A percentile compares a stretch with the other conserved stretches of the same genome.
Conservation (phyloP, 768 basidiomycete genomes). For the Hypsizygus marmoreus region DNA sequence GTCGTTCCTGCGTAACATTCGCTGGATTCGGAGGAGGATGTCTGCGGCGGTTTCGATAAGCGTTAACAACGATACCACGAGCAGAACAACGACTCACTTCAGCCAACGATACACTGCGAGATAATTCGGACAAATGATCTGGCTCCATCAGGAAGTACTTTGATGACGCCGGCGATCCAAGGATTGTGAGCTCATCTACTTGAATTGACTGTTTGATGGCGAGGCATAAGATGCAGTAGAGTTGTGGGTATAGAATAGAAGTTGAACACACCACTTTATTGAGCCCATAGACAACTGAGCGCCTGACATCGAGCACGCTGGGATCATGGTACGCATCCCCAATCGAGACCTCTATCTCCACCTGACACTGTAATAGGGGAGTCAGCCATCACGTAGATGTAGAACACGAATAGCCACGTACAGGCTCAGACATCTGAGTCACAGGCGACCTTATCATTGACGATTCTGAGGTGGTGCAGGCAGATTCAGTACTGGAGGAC, state of each 20-base stretch:
- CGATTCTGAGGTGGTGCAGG: background rate
- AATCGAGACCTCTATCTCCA: background rate
- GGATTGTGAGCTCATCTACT: slow-evolving; percentile 1
- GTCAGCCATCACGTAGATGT: background rate
- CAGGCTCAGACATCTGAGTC: too few species aligned
- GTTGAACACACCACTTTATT: slow-evolving; percentile 4
- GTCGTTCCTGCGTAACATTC: too few species aligned
- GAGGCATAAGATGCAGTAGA: background rate
- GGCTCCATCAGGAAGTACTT: background rate
- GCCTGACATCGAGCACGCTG: slow-evolving; percentile 9
- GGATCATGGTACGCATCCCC: slow-evolving; percentile 10
- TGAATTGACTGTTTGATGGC: background rate
- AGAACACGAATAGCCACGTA: too few species aligned
- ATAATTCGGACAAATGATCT: too few species aligned
- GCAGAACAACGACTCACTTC: too few species aligned
- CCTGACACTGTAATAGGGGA: background rate
- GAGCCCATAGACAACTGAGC: slow-evolving; percentile 2
- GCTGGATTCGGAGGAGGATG: too few species aligned
- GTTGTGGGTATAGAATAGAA: background rate
- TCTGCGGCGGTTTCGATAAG: too few species aligned
- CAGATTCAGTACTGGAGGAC: background rate
- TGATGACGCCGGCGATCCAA: background rate
- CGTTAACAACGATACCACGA: too few species aligned
- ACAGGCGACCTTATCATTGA: too few species aligned
- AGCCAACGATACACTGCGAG: too few species aligned